Base-by-base conservation (phyloP, 352 stramenopile species). In the Phytophthora europaea region DNA sequence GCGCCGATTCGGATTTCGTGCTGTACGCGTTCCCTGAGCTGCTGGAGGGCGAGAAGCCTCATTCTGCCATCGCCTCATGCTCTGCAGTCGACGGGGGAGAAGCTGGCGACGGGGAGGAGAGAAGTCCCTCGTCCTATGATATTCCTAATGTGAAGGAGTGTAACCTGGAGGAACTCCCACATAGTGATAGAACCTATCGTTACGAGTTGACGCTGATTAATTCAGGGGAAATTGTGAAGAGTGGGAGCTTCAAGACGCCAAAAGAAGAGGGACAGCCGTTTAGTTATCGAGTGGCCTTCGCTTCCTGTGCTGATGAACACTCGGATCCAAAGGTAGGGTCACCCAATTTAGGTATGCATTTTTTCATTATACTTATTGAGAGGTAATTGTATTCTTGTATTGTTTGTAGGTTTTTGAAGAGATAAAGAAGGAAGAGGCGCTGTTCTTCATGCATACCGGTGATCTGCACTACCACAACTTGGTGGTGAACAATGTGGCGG, bases 391-490 rank as follows among this genome's bases (percentile, higher is more conserved):
- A 59, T 67, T 48, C 33, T 69, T 18, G 7, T 18, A 9, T 31
- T 61, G 31, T 33, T 70, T 6, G 9, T 71, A 90, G 78, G 83
- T 92, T 0, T 91, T 88, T 75, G 70, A 79, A 15, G 73, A 88
- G 16, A 94, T 97, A 20, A 75, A 76, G 48, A 64, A 72, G n/a
- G 74, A 95, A 45, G 61, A 91, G 4, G 77, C 92, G 51, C 72
- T 97, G 10, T 85, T 98, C 52, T 97, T 98, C 64, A 71, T 98
- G 65, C 92, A 97, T 76, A 97, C 91, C 75, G 92, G 92, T 48
- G 92, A 98, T 63, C 69, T 97, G 15, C 90, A 97, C 67, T 98
- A 98, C 71, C 87, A 94, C 59, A 94, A 97, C 69, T 72, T 97
- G 18, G 79, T 78, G 0, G 76, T 86, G 26, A 88, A 97, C 65